Conservation (phyloP, 192 early-diverging fungal genomes). For the Coemansia sp. region DNA sequence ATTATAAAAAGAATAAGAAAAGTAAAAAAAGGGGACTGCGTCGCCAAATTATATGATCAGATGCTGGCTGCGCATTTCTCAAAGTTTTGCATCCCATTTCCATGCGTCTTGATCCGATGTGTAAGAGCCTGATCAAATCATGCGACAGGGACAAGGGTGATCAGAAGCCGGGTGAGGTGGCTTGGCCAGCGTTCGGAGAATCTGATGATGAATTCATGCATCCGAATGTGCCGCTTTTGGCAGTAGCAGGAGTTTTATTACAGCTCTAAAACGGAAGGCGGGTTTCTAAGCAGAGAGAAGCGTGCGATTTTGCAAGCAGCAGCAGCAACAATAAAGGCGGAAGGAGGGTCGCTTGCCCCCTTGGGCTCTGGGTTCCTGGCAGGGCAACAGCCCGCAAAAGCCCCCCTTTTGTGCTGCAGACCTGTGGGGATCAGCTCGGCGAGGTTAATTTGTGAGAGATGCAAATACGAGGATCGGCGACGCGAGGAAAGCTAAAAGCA, state of each 20-base stretch:
- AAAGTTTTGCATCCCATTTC: not conserved
- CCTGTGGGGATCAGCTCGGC: not conserved
- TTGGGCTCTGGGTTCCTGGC: too few species aligned
- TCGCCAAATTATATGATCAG: not conserved
- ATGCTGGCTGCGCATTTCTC: constrained; percentile 23
- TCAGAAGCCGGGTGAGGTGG: not conserved
- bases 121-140: constrained; percentile 3
- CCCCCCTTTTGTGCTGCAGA: too few species aligned
- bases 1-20: not conserved
- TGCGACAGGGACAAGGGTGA: not conserved
- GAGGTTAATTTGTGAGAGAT: not conserved
- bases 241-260: not conserved
- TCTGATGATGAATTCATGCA: not conserved
- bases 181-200: not conserved
- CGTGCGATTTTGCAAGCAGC: too few species aligned
- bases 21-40: not conserved
- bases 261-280: not conserved
- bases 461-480: constrained; percentile 4
- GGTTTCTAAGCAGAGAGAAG: not conserved
- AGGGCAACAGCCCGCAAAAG: too few species aligned
- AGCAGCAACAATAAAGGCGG: not conserved
- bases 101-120: not conserved
- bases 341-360: not conserved
- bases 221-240: not conserved
- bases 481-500: not conserved